Base-by-base conservation (phyloP, 257 asterid genomes). In the Solanum phureja region DNA sequence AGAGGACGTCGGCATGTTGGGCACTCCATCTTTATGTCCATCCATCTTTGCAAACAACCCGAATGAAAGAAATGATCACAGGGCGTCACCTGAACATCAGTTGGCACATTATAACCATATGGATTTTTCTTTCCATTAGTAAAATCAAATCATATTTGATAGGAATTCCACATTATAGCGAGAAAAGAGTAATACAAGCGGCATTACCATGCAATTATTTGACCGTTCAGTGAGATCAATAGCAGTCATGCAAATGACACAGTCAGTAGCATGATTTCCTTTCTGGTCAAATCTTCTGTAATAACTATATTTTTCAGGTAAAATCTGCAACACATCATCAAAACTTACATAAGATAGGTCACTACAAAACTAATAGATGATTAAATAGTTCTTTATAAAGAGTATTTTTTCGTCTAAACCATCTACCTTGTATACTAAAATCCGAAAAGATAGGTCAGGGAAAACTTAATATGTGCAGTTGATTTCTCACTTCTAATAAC, bases 21-120 rank as follows among this genome's bases (percentile, higher is more conserved):
- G 91, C 99, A 97, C 92, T 97, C 99, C 99, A 97, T 95, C 92
- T 97, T 97, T 84, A 97, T 93, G 92, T 97, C 99, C 99, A 97
- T 95, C 99, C 99, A 97, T 92, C 98, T 93, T 89, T 95, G 98
- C 88, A 97, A 88, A 84, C 99, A 97, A 29, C 96, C 93, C 12
- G 95, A 90, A 90, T 97, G 99, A 89, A 95, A 97, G 95, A 95
- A 95, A 94, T 97, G 99, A 86, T 97, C 99, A 83, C 99, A 95
- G 3, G 99, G 99, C 13, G 98, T 97, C 83, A 95, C 98, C 98
- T 96, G 86, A 58, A 85, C 33, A 74, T 31, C 31, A 82, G 14
- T 49, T 82, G 69, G 69, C 21, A 31, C 86, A 19, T 82, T 46
- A 29, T 29, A 49, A 19, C 27, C 69, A 82, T 82, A 29, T 18